Conservation (phyloP, 305 asterid species). For the Nicotiana rustica region DNA sequence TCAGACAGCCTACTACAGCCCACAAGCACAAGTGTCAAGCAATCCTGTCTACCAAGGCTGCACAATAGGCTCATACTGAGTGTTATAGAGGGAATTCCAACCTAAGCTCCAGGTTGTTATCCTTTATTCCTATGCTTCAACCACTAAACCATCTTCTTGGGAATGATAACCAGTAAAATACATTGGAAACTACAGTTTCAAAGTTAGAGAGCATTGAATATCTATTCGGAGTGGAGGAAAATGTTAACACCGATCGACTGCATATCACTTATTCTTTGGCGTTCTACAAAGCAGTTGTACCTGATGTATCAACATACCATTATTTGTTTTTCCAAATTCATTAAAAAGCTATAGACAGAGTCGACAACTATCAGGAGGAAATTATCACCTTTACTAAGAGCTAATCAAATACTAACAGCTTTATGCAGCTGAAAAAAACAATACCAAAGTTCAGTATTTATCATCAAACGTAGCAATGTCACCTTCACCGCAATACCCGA, state of each 20-base stretch:
- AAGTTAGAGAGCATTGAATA: slow-evolving; percentile 1
- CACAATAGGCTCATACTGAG: not conserved
- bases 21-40: not conserved
- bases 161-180: not conserved
- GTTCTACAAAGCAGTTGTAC: not conserved
- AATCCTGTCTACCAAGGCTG: not conserved
- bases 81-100: not conserved
- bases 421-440: not conserved
- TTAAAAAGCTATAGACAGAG: no score
- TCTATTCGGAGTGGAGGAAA: not conserved
- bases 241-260: not conserved
- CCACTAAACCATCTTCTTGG: slow-evolving; percentile 7
- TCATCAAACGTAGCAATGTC: not conserved
- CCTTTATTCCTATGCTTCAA: not conserved
- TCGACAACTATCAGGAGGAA: not conserved
- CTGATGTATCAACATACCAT: not conserved
- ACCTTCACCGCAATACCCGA: not conserved
- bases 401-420: not conserved
- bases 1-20: slow-evolving; percentile 10
- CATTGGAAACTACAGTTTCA: not conserved
- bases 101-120: slow-evolving; percentile 19
- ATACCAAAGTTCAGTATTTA: not conserved
- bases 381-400: not conserved
- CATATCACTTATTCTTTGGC: not conserved
- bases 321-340: no score